Evolutionary conservation across 352 stramenopile genomes (phyloP), one percentile per base, ranked within the genome.

Genomic region (Phytophthora nicotianae): DNA sequence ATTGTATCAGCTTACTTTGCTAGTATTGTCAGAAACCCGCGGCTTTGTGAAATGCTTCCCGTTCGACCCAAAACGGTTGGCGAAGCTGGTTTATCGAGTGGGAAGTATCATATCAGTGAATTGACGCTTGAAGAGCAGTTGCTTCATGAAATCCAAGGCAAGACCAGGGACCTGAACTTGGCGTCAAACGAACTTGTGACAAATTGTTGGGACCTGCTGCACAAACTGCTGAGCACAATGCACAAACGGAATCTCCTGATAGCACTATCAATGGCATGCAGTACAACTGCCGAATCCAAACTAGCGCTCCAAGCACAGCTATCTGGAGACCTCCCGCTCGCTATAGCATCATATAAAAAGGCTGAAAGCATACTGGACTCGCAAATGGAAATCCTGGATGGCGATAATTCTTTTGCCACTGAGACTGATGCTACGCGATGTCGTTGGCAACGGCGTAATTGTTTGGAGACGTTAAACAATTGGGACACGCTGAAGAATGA

Each of bases 281-380:
- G 77, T 53, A 83, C 74, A 23, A 72, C 72, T 1, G 62, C 85
- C 1, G 79, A 92, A 32, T 83, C 75, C 0, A 89, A 80, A 26
- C 21, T 74, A 48, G 83, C 86, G 27, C 64, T 95, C 2, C 64
- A 90, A 61, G 78, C 82, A 5, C 83, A 85, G 35, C 54, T 95
- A 13, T 73, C 68, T 6, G 86, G 86, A n/a, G 83, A 93, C 50
- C 64, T 95, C 2, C 68, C 85, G n/a, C 66, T 75, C 35, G 86
- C 86, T 10, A 79, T 92, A 32, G 65, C 82, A 14, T 88, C 70
- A 11, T 95, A 95, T 47, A 86, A 78, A 29, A 91, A 90, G 47
- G 79, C 81, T 1, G 76, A 91, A 58, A 75, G 61, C 17, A 58
- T 78, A 13, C 50, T 93, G 13, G 35, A 62, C 8, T 66, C 61